Evolutionary conservation across 768 basidiomycete species (phyloP).

Genomic region (Trametes cinnabarina): DNA sequence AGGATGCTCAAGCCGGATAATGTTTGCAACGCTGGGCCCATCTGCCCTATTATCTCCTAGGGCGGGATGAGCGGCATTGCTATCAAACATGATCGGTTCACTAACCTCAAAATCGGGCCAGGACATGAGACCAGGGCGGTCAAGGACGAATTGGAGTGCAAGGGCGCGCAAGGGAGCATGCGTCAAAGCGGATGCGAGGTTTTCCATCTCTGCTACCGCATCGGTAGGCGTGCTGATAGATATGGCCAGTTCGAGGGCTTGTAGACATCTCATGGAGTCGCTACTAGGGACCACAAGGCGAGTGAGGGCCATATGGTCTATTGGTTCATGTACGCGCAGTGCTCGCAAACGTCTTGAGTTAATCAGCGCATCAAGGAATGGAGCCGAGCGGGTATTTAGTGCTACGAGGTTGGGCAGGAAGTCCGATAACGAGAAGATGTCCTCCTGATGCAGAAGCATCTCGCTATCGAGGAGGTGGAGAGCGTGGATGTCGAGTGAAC

Average conservation of each 20-base stretch:
- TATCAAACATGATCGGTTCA: not conserved
- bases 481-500: conserved; percentile 16
- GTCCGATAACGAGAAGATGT: not conserved
- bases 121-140: conserved; percentile 4
- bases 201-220: conserved; percentile 2
- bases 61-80: not conserved
- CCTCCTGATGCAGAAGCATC: conserved; percentile 2
- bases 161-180: conserved; percentile 1
- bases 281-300: not conserved
- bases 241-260: conserved; percentile 8
- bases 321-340: conserved; percentile 7
- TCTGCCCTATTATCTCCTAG: conserved; percentile 17
- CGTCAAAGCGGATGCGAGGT: conserved; percentile 13
- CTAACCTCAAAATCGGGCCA: conserved; percentile 18
- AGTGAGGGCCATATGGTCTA: not conserved
- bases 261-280: not conserved
- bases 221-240: not conserved
- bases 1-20: conserved; percentile 17
- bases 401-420: conserved; percentile 24
- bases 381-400: conserved; percentile 18
- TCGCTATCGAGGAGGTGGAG: not conserved
- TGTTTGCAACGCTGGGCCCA: conserved; percentile 11
- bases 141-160: conserved; percentile 8
- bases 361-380: not conserved
- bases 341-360: not conserved